These are phyloP conservation scores for Hamigera avellanea DNA, from an alignment of 495 filamentous ascomycete species.

Conservation along the genomic window DNA sequence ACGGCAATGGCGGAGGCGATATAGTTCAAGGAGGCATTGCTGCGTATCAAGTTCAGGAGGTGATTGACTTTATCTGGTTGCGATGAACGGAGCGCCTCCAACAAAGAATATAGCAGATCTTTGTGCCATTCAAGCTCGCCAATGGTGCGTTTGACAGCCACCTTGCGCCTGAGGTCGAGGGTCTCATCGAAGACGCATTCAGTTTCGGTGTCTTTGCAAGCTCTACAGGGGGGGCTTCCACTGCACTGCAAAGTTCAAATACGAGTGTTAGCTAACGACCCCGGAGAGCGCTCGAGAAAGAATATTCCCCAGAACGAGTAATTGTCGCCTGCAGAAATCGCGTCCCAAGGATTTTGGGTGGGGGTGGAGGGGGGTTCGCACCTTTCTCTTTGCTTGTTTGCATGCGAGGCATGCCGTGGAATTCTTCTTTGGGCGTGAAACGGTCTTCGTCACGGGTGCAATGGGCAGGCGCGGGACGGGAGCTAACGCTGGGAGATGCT, in stretches of 20 bases:
- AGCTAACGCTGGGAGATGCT: slow-evolving; percentile 18
- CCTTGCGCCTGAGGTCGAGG: slow-evolving; percentile 29
- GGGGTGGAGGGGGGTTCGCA: too few species aligned
- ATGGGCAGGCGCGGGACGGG: slow-evolving; percentile 18
- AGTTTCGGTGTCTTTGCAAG: slow-evolving; percentile 18
- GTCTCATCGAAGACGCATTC: slow-evolving; percentile 30
- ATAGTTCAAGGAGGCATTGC: slow-evolving; percentile 11
- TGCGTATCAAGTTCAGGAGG: slow-evolving; percentile 17
- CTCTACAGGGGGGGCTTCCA: slow-evolving; percentile 27
- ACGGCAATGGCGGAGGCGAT: slow-evolving; percentile 14
- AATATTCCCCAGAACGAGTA: too few species aligned
- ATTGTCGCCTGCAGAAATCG: too few species aligned
- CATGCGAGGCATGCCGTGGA: slow-evolving; percentile 30
- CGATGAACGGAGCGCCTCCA: slow-evolving; percentile 16
- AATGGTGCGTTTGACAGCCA: slow-evolving; percentile 25
- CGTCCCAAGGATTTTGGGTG: too few species aligned
- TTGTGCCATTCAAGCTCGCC: slow-evolving; percentile 24
- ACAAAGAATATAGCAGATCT: slow-evolving; percentile 17
- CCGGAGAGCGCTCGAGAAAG: too few species aligned
- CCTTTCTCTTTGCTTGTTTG: slow-evolving; percentile 33
- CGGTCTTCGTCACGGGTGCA: slow-evolving; percentile 7
- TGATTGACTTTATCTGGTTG: slow-evolving; percentile 12
- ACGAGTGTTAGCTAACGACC: too few species aligned
- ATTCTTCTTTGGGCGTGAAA: slow-evolving; percentile 26
- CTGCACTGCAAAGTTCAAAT: slow-evolving; percentile 27